Evolutionary conservation across 768 basidiomycete species (phyloP), one percentile per base, ranked within the genome.

Genomic region (Mycena rosella): DNA sequence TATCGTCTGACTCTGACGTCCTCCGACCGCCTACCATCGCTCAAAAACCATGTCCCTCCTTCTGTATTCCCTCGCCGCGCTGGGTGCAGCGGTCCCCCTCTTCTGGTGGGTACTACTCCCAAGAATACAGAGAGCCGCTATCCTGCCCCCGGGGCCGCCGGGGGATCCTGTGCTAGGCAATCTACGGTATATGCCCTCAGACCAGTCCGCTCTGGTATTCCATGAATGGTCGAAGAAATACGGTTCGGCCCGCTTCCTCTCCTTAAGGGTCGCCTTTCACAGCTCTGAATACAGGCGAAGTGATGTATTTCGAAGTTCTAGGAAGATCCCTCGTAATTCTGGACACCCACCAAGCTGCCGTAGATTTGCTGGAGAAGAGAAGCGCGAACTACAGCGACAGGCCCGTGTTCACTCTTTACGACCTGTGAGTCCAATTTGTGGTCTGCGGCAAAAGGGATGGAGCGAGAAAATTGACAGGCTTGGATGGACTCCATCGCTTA

Each of bases 321-420:
- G 77, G 80, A 10, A 72, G 68, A 20, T 65, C 68, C 24, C 74
- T 75, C 42, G 36, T 63, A 34, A 36, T 54, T 17, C 60, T 61
- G 4, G 60, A 61, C 27, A 77, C 79, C 3, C 32, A 18, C 57
- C 61, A 69, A 27, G 73, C 72, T 5, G 63, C 71, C 32, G 62
- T 65, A 0, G 76, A 69, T 8, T 40, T 82, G 7, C 72, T 82
- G 13, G 80, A 79, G 6, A 78, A 74, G 54, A 68, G 80, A 38
- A 70, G 76, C 15, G 11, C 62, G 18, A 76, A 70, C 44, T 79
- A 75, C 54, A 75, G 78, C 1, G 51, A 72, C 32, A 36, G 68
- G 26, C 72, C 67, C 18, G 24, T 32, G 15, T 65, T 74, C 24
- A 47, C 63, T 11, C 32, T 72, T 14, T 69, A 62, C 22, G 65